Evolutionary conservation across 2,329 filamentous ascomycete species (phyloP).

Genomic region (Dendrostoma leiphaemia): DNA sequence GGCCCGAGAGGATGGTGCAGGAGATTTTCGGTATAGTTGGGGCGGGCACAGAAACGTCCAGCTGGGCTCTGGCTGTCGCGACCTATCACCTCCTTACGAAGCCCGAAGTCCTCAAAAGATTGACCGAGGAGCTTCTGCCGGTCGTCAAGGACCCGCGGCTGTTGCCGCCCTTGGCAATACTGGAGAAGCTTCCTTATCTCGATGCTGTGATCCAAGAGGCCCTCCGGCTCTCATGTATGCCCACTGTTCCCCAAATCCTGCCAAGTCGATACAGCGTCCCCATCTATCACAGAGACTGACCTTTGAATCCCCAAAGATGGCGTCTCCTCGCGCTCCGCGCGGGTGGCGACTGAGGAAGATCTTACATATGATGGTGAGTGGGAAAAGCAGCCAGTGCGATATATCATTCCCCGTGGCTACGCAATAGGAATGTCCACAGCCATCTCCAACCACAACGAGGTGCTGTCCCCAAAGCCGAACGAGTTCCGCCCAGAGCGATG

Average conservation of each 20-base stretch:
- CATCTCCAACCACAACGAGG: slow-evolving; percentile 23
- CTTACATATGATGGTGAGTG: slow-evolving; percentile 2
- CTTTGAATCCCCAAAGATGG: slow-evolving; percentile 11
- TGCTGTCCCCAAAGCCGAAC: slow-evolving; percentile 21
- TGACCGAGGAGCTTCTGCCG: neutral
- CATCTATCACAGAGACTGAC: too few species aligned
- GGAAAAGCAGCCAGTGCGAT: neutral
- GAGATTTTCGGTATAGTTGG: neutral
- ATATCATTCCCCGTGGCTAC: slow-evolving; percentile 23
- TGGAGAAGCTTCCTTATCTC: slow-evolving; percentile 25
- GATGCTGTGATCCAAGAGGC: slow-evolving; percentile 22
- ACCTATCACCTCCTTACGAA: slow-evolving; percentile 3
- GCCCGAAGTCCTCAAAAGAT: neutral
- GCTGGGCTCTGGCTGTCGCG: slow-evolving; percentile 1
- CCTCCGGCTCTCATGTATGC: slow-evolving; percentile 19
- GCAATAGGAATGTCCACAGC: slow-evolving; percentile 21
- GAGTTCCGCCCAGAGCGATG: slow-evolving; percentile 24
- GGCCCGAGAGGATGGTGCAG: neutral
- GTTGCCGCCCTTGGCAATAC: slow-evolving; percentile 19
- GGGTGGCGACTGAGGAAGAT: slow-evolving; percentile 13
- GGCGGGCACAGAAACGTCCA: slow-evolving; percentile 4
- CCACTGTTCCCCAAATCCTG: too few species aligned
- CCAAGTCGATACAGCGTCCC: too few species aligned
- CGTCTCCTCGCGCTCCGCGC: slow-evolving; percentile 13
- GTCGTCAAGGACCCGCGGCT: slow-evolving; percentile 13